Percentiles rank a stretch among this genome's conserved stretches.
Evolutionary conservation across 139 green algal species (phyloP).

Genomic region (Limnomonas spitsbergensis): DNA sequence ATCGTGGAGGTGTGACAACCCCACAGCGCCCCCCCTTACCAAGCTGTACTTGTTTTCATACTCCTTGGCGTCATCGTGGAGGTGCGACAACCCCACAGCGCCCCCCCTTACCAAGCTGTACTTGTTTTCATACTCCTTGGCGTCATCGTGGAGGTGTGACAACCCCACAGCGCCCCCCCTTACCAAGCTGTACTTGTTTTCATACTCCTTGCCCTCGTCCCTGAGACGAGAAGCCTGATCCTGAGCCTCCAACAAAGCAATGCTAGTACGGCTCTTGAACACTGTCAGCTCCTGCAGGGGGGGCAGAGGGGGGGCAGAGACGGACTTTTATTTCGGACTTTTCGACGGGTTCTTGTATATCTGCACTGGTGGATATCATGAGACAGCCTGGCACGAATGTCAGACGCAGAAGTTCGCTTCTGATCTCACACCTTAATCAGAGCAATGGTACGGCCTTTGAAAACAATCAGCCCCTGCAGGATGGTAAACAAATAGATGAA

Average conservation of each 20-base stretch:
- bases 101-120: slow-evolving; percentile 41
- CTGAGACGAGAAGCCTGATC: slow-evolving; percentile 44
- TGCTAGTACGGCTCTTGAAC: slow-evolving; percentile 64
- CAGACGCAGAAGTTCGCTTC: too few species aligned
- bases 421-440: too few species aligned
- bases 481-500: too few species aligned
- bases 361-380: too few species aligned
- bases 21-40: too few species aligned
- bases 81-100: not conserved
- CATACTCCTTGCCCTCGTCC: slow-evolving; percentile 37
- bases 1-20: too few species aligned
- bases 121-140: slow-evolving; percentile 34
- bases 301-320: not conserved
- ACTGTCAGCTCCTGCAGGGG: slow-evolving; percentile 59
- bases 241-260: slow-evolving; percentile 58
- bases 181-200: slow-evolving; percentile 49
- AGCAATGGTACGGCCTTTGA: too few species aligned
- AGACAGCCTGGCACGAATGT: too few species aligned
- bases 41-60: too few species aligned
- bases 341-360: too few species aligned
- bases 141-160: slow-evolving; percentile 39
- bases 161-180: not conserved
- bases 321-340: slow-evolving; percentile 1
- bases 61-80: not conserved
- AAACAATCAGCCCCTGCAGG: too few species aligned